phyloP scores from a whole-genome alignment of 1,284 basidiomycete species.

The Tetrapyrgos nigripes region DNA sequence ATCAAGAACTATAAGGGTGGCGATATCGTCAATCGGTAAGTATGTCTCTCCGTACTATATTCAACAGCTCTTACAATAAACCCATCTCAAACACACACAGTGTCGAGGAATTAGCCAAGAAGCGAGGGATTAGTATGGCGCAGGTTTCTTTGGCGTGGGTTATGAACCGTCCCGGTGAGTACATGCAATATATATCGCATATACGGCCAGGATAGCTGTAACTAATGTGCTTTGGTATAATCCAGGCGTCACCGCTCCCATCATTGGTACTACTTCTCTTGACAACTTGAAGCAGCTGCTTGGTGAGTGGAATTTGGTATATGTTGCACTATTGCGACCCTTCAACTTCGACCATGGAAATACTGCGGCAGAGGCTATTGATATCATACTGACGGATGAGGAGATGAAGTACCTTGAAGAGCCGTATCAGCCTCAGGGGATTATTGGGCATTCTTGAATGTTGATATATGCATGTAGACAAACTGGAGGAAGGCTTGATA shows the following conservation, averaged over 20 bases:
- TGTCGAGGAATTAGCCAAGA: slow-evolving; percentile 60
- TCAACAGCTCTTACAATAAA: neutral
- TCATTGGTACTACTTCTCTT: slow-evolving; percentile 24
- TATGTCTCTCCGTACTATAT: neutral
- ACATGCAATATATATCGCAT: neutral
- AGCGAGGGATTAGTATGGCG: slow-evolving; percentile 59
- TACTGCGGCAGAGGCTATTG: neutral
- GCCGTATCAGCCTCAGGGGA: neutral
- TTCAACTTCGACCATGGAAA: too few species aligned
- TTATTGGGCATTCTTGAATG: neutral
- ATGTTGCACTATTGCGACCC: too few species aligned
- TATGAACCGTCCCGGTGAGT: slow-evolving; percentile 43
- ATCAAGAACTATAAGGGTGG: too few species aligned
- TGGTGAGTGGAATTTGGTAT: slow-evolving; percentile 10
- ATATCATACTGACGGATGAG: slow-evolving; percentile 1
- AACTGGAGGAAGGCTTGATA: too few species aligned
- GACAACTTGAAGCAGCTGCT: slow-evolving; percentile 20
- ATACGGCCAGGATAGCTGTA: too few species aligned
- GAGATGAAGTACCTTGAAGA: slow-evolving; percentile 10
- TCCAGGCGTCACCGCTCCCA: slow-evolving; percentile 22
- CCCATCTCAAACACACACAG: slow-evolving; percentile 25
- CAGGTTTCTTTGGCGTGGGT: slow-evolving; percentile 67
- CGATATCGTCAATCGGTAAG: slow-evolving; percentile 36
- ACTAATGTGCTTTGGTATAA: neutral
- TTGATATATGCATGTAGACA: too few species aligned